Conservation (phyloP, 2,329 filamentous ascomycete genomes). For the Xylariaceae sp. region DNA sequence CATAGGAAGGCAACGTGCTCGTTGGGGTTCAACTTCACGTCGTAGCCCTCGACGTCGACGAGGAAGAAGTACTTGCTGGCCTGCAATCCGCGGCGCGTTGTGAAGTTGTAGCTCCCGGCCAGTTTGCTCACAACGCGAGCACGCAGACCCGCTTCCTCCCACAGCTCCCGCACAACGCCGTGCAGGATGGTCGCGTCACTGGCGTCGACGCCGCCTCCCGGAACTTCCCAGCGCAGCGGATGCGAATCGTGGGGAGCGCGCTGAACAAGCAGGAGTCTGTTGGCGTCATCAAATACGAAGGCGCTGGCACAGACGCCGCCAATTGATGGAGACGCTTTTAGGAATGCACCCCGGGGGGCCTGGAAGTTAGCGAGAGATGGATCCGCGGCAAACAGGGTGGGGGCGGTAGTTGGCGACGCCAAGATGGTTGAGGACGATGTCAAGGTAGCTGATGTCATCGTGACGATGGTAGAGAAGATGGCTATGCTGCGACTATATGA, state of each 20-base stretch:
- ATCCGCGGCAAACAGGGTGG: conserved; percentile 22
- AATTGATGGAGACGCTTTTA: conserved; percentile 22
- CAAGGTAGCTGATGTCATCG: conserved; percentile 4
- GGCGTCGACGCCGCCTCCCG: conserved; percentile 38
- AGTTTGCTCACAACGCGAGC: conserved; percentile 19
- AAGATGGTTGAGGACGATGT: not conserved
- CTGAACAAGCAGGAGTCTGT: conserved; percentile 39
- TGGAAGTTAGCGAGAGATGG: conserved; percentile 25
- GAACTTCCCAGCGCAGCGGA: conserved; percentile 40
- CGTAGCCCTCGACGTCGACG: conserved; percentile 25
- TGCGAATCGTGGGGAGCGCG: conserved; percentile 36
- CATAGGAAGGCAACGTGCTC: conserved; percentile 35
- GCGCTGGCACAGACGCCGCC: conserved; percentile 28
- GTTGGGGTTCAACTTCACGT: conserved; percentile 33
- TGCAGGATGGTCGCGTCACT: conserved; percentile 39
- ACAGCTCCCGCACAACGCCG: conserved; percentile 38
- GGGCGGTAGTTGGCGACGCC: conserved; percentile 3
- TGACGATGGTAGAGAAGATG: not conserved
- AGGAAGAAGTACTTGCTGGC: conserved; percentile 32
- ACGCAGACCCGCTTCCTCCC: conserved; percentile 39
- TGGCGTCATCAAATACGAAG: conserved; percentile 29
- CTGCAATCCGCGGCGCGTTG: conserved; percentile 19
- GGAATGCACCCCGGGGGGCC: conserved; percentile 22
- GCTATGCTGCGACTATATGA: not conserved
- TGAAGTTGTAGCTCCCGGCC: conserved; percentile 24